A percentile compares a stretch with the other conserved stretches of the same genome.
phyloP scores from a whole-genome alignment of 2,329 filamentous ascomycete species.

The Cyphellophora europaea region DNA sequence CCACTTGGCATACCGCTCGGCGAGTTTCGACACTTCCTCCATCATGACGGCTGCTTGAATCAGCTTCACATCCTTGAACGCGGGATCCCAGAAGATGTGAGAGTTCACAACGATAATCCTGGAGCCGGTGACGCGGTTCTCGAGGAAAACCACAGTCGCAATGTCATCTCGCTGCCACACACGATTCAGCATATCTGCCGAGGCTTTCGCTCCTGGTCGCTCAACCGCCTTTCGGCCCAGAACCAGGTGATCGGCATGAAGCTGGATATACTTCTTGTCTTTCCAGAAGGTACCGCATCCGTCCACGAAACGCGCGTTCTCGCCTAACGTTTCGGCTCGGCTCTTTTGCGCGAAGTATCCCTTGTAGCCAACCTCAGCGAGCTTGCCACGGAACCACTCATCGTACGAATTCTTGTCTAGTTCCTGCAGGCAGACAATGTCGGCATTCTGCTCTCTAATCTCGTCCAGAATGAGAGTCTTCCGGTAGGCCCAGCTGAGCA shows the following conservation, averaged over 20 bases:
- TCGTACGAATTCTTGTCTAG: constrained; percentile 88
- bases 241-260: constrained; percentile 91
- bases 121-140: constrained; percentile 83
- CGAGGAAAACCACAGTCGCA: constrained; percentile 81
- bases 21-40: constrained; percentile 79
- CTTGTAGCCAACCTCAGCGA: constrained; percentile 84
- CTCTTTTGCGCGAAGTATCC: constrained; percentile 89
- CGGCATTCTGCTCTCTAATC: constrained; percentile 67
- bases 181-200: constrained; percentile 95
- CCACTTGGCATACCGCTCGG: constrained; percentile 74
- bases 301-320: constrained; percentile 83
- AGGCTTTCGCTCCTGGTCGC: constrained; percentile 90
- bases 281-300: constrained; percentile 97
- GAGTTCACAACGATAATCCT: constrained; percentile 88
- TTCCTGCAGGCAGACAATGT: constrained; percentile 89
- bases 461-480: constrained; percentile 76
- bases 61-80: constrained; percentile 85
- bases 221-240: constrained; percentile 89
- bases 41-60: constrained; percentile 93
- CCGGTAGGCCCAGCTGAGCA: constrained; percentile 79
- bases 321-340: constrained; percentile 81
- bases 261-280: constrained; percentile 80
- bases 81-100: constrained; percentile 91
- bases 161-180: constrained; percentile 99
- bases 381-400: constrained; percentile 77